These are phyloP conservation scores for Fusarium odoratissimum DNA, from an alignment of 2,329 filamentous ascomycete genomes.

Conservation along the genomic window DNA sequence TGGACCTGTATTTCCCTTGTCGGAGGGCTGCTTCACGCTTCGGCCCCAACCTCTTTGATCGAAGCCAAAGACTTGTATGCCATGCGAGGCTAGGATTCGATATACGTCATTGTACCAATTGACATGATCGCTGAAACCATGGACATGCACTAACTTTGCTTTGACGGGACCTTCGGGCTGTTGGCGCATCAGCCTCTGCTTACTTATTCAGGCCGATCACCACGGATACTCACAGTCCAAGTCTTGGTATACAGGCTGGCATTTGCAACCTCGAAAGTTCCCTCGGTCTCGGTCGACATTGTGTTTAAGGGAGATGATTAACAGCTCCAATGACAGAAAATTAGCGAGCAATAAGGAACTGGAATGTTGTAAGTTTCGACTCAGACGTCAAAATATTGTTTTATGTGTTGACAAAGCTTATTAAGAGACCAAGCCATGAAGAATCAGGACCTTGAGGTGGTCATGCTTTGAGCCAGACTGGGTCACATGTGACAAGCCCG, in stretches of 20 bases:
- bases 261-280: conserved; percentile 60
- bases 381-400: neutral
- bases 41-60: conserved; percentile 93
- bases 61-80: conserved; percentile 81
- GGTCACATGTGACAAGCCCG: conserved; percentile 38
- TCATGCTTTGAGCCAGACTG: conserved; percentile 21
- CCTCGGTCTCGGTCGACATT: conserved; percentile 61
- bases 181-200: conserved; percentile 18
- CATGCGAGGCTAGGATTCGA: conserved; percentile 72
- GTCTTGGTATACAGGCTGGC: conserved; percentile 66
- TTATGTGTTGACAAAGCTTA: neutral
- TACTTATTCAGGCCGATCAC: neutral
- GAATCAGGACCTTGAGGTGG: conserved; percentile 1
- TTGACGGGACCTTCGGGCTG: conserved; percentile 67
- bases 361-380: neutral
- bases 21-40: conserved; percentile 69
- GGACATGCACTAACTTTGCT: conserved; percentile 83
- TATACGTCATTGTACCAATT: conserved; percentile 83
- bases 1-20: conserved; percentile 79
- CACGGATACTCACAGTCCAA: conserved; percentile 62
- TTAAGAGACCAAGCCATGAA: neutral
- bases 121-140: conserved; percentile 90
- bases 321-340: neutral
- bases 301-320: neutral
- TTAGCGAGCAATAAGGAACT: neutral